Evolutionary conservation across 2,329 filamentous ascomycete species (phyloP), one percentile per base, ranked within the genome.

Genomic region (Aspergillus sp.): DNA sequence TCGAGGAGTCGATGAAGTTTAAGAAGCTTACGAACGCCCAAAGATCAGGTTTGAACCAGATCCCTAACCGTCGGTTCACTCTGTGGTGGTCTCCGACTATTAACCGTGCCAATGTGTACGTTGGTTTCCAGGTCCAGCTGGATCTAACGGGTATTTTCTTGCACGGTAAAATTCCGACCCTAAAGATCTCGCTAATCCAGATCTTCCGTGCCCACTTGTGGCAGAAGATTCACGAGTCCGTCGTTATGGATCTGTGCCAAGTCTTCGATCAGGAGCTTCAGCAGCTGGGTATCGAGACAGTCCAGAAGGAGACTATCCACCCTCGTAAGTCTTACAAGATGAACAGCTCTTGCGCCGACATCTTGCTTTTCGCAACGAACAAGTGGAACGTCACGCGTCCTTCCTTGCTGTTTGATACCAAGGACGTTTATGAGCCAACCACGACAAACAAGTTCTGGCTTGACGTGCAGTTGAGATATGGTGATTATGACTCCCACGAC

Each of bases 251-350:
- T 83, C 78, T 99, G 72, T 98, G 95, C 69, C 96, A 99, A 74
- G 95, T 99, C 13, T 96, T 99, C 69, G 95, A 99, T 68, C 94
- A 98, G 73, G 95, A 99, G 75, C 81, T 99, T 47, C 95, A 99
- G 76, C 92, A 95, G 32, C 83, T 99, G 3, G 93, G 93, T 38
- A 97, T 99, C 60, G 95, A 99, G 78, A 96, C 92, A 2, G 95
- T 98, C 4, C 95, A 99, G 75, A 99, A 99, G 78, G 95, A 99
- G 81, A 98, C 95, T 0, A 99, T 99, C 61, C 95, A 99, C 82
- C 95, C 95, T 55, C 87, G 95, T 86, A 99, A 99, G 80, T 97
- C 92, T 4, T 99, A 99, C 86, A 99, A 99, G 86, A 99, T 99
- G 95, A 99, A 99, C 83, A 97, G 93, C 71, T 98, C 94, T 60